A percentile compares a stretch with the other conserved stretches of the same genome.
phyloP scores from a whole-genome alignment of 805 yeast species.

The Candida dendrica region DNA sequence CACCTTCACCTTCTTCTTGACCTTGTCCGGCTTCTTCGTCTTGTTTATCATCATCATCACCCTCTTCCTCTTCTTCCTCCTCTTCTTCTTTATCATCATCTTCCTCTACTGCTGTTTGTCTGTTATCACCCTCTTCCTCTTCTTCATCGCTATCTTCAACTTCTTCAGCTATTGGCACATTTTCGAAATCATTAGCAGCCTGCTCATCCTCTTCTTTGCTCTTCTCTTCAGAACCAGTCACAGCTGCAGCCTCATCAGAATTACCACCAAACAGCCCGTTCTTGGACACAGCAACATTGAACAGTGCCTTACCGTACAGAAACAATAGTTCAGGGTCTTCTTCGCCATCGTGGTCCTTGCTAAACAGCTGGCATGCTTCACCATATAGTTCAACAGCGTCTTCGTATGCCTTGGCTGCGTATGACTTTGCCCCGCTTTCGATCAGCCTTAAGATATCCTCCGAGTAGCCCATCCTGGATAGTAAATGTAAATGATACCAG shows the following conservation, averaged over 20 bases:
- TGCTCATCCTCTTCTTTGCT: conserved; percentile 22
- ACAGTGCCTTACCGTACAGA: conserved; percentile 74
- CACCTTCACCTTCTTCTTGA: conserved; percentile 26
- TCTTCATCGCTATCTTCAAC: conserved; percentile 18
- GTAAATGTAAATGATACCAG: no score
- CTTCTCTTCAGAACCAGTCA: conserved; percentile 18
- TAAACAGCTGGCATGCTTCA: conserved; percentile 57
- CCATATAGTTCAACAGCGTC: conserved; percentile 65
- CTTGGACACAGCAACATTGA: conserved; percentile 65
- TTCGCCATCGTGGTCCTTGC: conserved; percentile 42
- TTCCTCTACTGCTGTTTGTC: conserved; percentile 10
- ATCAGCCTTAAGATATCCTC: conserved; percentile 17
- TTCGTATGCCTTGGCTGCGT: conserved; percentile 60
- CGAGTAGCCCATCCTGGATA: not conserved
- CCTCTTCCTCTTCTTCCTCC: conserved; percentile 20
- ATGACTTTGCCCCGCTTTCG: conserved; percentile 55
- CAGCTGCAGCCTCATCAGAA: conserved; percentile 10
- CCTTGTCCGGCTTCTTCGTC: conserved; percentile 19
- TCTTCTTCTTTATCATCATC: conserved; percentile 19
- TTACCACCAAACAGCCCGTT: conserved; percentile 69
- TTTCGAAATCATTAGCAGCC: conserved; percentile 24
- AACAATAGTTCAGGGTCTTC: conserved; percentile 70
- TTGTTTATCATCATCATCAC: conserved; percentile 8
- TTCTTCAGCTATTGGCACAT: conserved; percentile 30
- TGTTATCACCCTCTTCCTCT: conserved; percentile 12